Base-by-base conservation (phyloP, 257 asterid species). In the Orobanche coerulescens region DNA sequence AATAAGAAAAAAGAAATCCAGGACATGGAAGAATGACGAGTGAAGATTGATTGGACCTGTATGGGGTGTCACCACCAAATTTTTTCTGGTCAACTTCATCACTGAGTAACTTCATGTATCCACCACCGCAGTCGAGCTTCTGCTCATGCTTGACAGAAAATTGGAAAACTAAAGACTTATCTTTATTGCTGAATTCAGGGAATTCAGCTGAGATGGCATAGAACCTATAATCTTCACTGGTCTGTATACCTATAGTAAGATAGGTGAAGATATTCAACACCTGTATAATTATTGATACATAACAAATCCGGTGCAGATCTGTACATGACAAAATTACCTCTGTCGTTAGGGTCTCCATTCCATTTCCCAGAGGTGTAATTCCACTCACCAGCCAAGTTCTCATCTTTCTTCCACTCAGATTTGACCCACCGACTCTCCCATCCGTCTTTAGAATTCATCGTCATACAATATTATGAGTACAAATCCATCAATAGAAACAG, bases 81-180 rank as follows among this genome's bases (percentile, higher is more conserved):
- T 82, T 84, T 79, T 84, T 90, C 69, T 87, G 97, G 75, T 90
- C 97, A 37, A 84, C 65, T 0, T 82, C 95, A 48, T 88, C 93
- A 68, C 90, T 82, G 26, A 90, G 82, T 71, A 90, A 74, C 64
- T 90, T 90, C 95, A 90, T 87, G 88, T 90, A 90, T 31, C 97
- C 97, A 78, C 97, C 97, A 71, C 95, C 97, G 68, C 97, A 90
- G 76, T 90, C 97, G 53, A 90, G 93, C 82, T 90, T 87, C 78
- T 90, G 97, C 63, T 90, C 97, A 71, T 90, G 97, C 85, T 90
- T 90, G 69, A 90, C 93, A 3, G 90, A 79, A 63, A 87, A 90
- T 67, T 90, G 95, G 72, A 90, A 90, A 18, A 90, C 94, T 44
- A 90, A 61, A 61, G 87, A 81, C 61, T 81, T 81, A 13, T 79